These are phyloP conservation scores for Strigomonas culicis DNA, from an alignment of 208 protist species.

Conservation along the genomic window DNA sequence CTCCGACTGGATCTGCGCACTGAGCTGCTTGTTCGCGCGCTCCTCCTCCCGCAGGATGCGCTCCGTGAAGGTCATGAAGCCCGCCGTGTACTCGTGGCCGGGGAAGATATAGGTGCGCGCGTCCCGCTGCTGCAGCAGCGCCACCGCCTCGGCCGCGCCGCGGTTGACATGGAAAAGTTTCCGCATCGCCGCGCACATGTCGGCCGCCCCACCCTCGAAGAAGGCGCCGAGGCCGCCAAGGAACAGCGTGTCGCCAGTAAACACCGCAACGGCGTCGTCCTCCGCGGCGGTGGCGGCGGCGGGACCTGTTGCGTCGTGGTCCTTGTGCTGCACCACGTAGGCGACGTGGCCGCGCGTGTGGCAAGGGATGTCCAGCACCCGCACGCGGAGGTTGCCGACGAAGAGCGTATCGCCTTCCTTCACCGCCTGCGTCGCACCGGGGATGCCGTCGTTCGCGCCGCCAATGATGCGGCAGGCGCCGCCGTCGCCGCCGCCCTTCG, in stretches of 20 bases:
- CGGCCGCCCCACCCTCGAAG: slow-evolving; percentile 86
- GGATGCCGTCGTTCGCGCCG: slow-evolving; percentile 67
- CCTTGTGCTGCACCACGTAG: slow-evolving; percentile 40
- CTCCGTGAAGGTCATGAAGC: slow-evolving; percentile 69
- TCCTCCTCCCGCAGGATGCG: slow-evolving; percentile 14
- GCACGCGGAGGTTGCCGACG: slow-evolving; percentile 59
- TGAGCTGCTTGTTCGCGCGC: too few relatives aligned
- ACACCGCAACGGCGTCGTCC: slow-evolving; percentile 69
- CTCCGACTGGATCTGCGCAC: too few relatives aligned
- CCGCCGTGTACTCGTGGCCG: slow-evolving; percentile 89
- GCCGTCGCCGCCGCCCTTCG: background rate
- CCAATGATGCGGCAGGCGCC: slow-evolving; percentile 57
- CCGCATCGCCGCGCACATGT: slow-evolving; percentile 74
- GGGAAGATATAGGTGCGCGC: slow-evolving; percentile 68
- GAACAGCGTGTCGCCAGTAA: slow-evolving; percentile 95
- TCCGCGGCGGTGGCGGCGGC: background rate
- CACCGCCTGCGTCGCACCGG: slow-evolving; percentile 56
- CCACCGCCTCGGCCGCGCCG: slow-evolving; percentile 16
- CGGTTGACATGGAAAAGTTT: slow-evolving; percentile 57
- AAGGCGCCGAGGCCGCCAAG: slow-evolving; percentile 90
- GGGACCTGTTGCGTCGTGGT: slow-evolving; percentile 23
- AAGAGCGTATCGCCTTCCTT: slow-evolving; percentile 50
- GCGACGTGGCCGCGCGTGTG: slow-evolving; percentile 88
- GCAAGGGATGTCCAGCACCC: slow-evolving; percentile 81
- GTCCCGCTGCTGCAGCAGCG: slow-evolving; percentile 21